Conservation (phyloP, 176 grass and related monocot species). For the Chrysopogon serrulatus region DNA sequence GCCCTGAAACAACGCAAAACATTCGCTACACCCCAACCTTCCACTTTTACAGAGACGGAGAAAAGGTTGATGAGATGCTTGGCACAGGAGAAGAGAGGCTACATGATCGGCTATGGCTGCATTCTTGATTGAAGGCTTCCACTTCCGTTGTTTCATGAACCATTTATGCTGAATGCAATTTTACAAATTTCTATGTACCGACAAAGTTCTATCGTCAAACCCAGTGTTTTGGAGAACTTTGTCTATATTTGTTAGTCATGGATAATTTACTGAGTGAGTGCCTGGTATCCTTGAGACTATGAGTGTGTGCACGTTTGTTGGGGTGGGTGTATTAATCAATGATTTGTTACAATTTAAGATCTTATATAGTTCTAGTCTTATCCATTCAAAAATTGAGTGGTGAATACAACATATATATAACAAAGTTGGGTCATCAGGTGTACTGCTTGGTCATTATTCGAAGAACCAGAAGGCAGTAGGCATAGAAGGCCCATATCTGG, state of each 20-base stretch:
- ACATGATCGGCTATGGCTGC: too few species aligned
- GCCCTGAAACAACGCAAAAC: slow-evolving; percentile 71
- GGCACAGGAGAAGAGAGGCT: slow-evolving; percentile 63
- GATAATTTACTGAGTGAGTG: neutral
- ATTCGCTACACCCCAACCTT: slow-evolving; percentile 93
- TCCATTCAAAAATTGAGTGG: too few species aligned
- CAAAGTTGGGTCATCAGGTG: neutral
- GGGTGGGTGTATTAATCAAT: too few species aligned
- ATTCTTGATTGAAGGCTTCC: too few species aligned
- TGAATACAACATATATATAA: too few species aligned
- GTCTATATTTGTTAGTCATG: neutral
- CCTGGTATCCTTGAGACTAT: too few species aligned
- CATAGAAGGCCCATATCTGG: neutral
- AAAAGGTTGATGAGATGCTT: slow-evolving; percentile 86
- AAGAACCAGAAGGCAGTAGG: neutral
- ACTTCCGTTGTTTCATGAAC: too few species aligned
- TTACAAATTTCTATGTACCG: neutral
- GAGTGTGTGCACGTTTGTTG: too few species aligned
- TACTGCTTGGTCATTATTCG: neutral
- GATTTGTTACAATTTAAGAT: too few species aligned
- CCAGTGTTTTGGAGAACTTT: neutral
- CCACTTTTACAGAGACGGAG: slow-evolving; percentile 71
- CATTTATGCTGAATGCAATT: too few species aligned
- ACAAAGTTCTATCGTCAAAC: neutral
- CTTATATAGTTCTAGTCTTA: neutral